A percentile compares a stretch with the other conserved stretches of the same genome.
These are phyloP conservation scores for Celoporthe dispersa DNA, from an alignment of 2,329 filamentous ascomycete species.

Conservation along the genomic window DNA sequence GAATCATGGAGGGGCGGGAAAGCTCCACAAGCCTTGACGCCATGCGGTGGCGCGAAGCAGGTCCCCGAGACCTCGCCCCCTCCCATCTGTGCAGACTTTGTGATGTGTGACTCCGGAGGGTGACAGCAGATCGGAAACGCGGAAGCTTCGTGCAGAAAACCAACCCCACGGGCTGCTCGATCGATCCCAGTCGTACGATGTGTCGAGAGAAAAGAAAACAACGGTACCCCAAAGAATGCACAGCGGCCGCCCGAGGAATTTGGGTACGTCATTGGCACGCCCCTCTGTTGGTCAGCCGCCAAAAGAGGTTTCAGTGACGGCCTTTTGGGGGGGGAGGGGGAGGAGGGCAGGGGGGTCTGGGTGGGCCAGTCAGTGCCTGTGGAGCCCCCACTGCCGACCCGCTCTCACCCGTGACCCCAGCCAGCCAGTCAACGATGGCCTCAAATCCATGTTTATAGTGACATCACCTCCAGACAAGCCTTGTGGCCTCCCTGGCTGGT, in stretches of 20 bases:
- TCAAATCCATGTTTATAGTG: not conserved
- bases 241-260: slow-evolving; percentile 5
- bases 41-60: slow-evolving; percentile 23
- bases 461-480: not conserved
- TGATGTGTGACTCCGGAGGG: not conserved
- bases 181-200: slow-evolving; percentile 1
- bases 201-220: not conserved
- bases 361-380: not conserved
- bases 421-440: not conserved
- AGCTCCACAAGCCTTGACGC: slow-evolving; percentile 17
- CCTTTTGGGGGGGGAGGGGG: not conserved
- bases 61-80: slow-evolving; percentile 16
- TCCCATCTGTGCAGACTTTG: not conserved
- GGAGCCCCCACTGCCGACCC: not conserved
- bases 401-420: not conserved
- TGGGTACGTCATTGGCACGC: not conserved
- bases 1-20: not conserved
- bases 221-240: not conserved
- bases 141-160: not conserved
- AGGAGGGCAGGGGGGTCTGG: too few relatives aligned
- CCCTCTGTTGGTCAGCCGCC: not conserved
- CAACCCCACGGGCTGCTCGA: not conserved
- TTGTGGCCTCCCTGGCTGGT: not conserved
- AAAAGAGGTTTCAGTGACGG: not conserved
- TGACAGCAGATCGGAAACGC: not conserved